Evolutionary conservation across 768 basidiomycete species (phyloP).

Genomic region (Kwoniella botswanensis): DNA sequence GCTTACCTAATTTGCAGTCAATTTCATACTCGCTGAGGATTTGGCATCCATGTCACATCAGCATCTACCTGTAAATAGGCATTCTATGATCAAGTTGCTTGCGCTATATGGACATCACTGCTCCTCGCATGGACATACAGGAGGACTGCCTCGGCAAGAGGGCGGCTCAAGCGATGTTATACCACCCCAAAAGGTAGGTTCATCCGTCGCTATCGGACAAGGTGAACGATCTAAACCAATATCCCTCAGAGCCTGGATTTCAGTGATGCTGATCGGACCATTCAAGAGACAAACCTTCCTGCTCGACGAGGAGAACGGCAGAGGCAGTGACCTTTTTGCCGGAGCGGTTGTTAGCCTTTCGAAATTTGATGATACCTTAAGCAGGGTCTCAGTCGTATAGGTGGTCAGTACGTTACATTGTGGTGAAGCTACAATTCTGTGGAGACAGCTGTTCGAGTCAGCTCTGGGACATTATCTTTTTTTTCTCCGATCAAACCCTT

Average conservation of each 20-base stretch:
- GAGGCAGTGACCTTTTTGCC: not conserved
- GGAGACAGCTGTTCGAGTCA: slow-evolving; percentile 34
- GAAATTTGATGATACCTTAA: not conserved
- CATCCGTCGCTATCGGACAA: not conserved
- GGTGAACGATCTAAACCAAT: not conserved
- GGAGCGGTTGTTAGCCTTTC: not conserved
- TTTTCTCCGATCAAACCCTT: not conserved
- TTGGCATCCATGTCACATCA: too few species aligned
- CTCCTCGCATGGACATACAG: too few species aligned
- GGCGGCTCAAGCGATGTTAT: too few species aligned
- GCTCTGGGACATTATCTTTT: slow-evolving; percentile 31
- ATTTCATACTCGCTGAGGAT: too few species aligned
- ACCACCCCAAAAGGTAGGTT: not conserved
- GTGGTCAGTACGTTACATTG: slow-evolving; percentile 34
- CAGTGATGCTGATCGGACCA: not conserved
- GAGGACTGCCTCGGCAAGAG: too few species aligned
- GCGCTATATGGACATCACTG: too few species aligned
- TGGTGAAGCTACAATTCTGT: slow-evolving; percentile 26
- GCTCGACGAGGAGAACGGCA: too few species aligned
- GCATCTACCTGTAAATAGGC: too few species aligned
- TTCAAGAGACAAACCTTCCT: not conserved
- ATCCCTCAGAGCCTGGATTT: not conserved
- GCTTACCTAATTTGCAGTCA: too few species aligned
- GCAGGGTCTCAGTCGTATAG: slow-evolving; percentile 25
- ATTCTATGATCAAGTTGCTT: too few species aligned